Conservation (phyloP, 2,329 filamentous ascomycete genomes). For the Claviceps sp. region DNA sequence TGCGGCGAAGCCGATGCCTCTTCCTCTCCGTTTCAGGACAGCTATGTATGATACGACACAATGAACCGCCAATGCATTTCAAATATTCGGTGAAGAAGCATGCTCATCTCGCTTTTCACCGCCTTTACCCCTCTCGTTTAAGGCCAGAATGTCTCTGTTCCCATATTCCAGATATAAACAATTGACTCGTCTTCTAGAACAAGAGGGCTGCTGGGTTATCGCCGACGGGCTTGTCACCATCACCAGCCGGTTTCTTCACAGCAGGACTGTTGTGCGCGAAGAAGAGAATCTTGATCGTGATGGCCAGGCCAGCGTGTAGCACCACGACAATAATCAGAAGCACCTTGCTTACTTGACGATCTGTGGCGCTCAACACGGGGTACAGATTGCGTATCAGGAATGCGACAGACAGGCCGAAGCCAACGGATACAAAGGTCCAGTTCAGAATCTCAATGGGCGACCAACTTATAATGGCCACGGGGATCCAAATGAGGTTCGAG, state of each 20-base stretch:
- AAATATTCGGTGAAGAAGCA: background rate
- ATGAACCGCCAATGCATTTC: background rate
- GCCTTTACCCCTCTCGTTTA: background rate
- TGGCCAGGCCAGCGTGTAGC: slow-evolving; percentile 76
- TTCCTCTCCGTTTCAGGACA: background rate
- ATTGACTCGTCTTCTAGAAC: slow-evolving; percentile 7
- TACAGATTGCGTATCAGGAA: slow-evolving; percentile 81
- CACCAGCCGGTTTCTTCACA: slow-evolving; percentile 24
- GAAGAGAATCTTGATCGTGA: slow-evolving; percentile 94
- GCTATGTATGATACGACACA: background rate
- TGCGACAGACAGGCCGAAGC: slow-evolving; percentile 67
- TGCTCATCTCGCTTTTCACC: background rate
- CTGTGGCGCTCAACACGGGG: slow-evolving; percentile 84
- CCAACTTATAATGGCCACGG: slow-evolving; percentile 84
- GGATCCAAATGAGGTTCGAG: slow-evolving; percentile 93
- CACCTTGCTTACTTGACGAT: slow-evolving; percentile 80
- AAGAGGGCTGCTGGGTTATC: slow-evolving; percentile 10
- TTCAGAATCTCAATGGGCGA: slow-evolving; percentile 76
- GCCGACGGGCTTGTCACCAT: slow-evolving; percentile 11
- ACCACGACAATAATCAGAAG: slow-evolving; percentile 72
- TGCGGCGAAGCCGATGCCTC: background rate
- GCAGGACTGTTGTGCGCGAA: slow-evolving; percentile 63
- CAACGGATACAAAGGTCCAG: slow-evolving; percentile 82
- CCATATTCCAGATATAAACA: background rate
- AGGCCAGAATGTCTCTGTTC: background rate